These are phyloP conservation scores for Ustilago curta DNA, from an alignment of 1,284 basidiomycete genomes.

Conservation along the genomic window DNA sequence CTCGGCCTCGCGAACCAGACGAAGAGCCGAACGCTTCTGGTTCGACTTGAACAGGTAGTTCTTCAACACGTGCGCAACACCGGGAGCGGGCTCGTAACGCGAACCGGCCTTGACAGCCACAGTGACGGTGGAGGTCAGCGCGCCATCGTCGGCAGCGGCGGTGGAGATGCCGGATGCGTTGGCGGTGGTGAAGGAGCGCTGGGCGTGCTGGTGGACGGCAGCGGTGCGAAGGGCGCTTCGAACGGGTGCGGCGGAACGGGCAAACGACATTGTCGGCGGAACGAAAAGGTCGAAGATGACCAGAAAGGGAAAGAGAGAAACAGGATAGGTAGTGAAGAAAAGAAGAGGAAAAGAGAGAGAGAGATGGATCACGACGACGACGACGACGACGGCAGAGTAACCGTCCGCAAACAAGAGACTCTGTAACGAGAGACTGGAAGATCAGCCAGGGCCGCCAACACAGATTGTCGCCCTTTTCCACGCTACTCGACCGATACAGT, in stretches of 20 bases:
- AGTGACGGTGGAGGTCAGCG: conserved; percentile 61
- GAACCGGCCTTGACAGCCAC: conserved; percentile 64
- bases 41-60: conserved; percentile 68
- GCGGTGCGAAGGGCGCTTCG: conserved; percentile 46
- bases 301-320: neutral
- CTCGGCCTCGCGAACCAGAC: conserved; percentile 91
- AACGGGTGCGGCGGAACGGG: conserved; percentile 51
- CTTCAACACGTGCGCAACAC: conserved; percentile 62
- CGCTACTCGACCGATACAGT: conserved; percentile 23
- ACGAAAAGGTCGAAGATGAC: neutral
- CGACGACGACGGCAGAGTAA: conserved; percentile 14
- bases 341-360: neutral
- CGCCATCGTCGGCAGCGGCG: conserved; percentile 59
- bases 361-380: conserved; percentile 28
- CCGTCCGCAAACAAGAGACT: conserved; percentile 9
- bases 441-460: conserved; percentile 2
- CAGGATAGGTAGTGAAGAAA: conserved; percentile 5
- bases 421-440: conserved; percentile 5
- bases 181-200: conserved; percentile 54
- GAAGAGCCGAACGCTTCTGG: conserved; percentile 81
- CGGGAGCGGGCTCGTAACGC: conserved; percentile 59
- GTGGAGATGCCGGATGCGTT: conserved; percentile 54
- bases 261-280: conserved; percentile 45
- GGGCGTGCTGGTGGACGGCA: conserved; percentile 18
- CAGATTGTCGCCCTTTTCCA: neutral